Conservation (phyloP, 169 alveolate genomes). For the Plasmodium vivax region DNA sequence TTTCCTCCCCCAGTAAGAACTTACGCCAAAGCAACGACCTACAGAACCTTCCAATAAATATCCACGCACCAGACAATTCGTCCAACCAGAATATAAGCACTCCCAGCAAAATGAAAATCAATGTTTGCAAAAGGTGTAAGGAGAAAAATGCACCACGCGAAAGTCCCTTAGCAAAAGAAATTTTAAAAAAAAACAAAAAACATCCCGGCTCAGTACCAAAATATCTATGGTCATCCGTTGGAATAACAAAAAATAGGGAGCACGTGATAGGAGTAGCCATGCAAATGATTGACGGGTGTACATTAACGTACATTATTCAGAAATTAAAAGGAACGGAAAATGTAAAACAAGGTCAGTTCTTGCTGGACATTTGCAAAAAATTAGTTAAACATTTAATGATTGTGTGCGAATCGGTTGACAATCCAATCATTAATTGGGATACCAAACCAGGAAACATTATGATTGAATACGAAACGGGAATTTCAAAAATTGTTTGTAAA, state of each 20-base stretch:
- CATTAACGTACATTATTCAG: conserved; percentile 78
- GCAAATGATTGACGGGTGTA: conserved; percentile 83
- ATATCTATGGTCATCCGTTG: conserved; percentile 79
- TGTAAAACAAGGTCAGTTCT: conserved; percentile 59
- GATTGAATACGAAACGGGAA: conserved; percentile 67
- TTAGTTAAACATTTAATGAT: conserved; percentile 75
- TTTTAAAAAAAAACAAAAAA: conserved; percentile 1
- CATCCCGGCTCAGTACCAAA: conserved; percentile 72
- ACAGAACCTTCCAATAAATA: not conserved
- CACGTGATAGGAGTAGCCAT: conserved; percentile 80
- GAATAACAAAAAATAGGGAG: conserved; percentile 52
- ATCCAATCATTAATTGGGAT: conserved; percentile 83
- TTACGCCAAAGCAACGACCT: not conserved
- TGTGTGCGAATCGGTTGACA: conserved; percentile 60
- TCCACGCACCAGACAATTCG: not conserved
- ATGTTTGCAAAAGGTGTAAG: conserved; percentile 30
- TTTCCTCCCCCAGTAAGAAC: not conserved
- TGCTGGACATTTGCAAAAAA: conserved; percentile 77
- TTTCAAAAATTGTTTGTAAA: conserved; percentile 75
- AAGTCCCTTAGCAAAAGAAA: conserved; percentile 34
- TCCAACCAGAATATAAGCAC: conserved; percentile 7
- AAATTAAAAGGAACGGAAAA: conserved; percentile 73
- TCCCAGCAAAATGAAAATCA: conserved; percentile 13
- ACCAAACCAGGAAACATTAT: conserved; percentile 83
- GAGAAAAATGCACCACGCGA: conserved; percentile 6